phyloP scores from a whole-genome alignment of 306 rosid genomes.

The Castanea crenata region DNA sequence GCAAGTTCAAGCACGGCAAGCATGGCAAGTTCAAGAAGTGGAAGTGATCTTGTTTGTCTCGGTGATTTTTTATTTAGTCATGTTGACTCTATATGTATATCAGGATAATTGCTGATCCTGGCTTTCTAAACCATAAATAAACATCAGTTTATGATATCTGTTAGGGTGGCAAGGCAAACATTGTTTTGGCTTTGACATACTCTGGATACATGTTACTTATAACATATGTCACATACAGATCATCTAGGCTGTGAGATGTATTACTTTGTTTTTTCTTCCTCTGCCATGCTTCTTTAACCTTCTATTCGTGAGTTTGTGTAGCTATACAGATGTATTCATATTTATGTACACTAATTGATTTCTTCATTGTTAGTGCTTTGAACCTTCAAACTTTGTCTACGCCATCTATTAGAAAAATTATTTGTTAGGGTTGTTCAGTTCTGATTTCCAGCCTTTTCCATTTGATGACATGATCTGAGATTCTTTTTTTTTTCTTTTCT shows the following conservation, averaged over 20 bases:
- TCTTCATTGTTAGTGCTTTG: too few relatives aligned
- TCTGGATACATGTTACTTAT: background rate
- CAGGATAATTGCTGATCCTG: background rate
- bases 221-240: background rate
- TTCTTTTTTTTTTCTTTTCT: too few relatives aligned
- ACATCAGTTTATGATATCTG: background rate
- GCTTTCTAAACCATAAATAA: constrained; percentile 18
- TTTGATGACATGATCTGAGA: too few relatives aligned
- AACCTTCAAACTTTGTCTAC: too few relatives aligned
- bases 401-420: too few relatives aligned
- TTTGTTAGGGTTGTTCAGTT: too few relatives aligned
- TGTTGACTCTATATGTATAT: background rate
- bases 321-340: too few relatives aligned
- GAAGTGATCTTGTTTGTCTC: constrained; percentile 34
- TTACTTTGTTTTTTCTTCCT: background rate
- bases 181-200: background rate
- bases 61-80: background rate
- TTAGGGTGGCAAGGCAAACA: background rate
- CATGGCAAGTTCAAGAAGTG: constrained; percentile 41
- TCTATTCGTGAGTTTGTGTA: too few relatives aligned
- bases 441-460: too few relatives aligned
- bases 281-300: background rate
- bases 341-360: too few relatives aligned
- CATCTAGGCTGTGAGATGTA: background rate
- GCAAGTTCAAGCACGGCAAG: constrained; percentile 45